phyloP scores from a whole-genome alignment of 2,329 filamentous ascomycete genomes.

The Fusarium denticulatum region DNA sequence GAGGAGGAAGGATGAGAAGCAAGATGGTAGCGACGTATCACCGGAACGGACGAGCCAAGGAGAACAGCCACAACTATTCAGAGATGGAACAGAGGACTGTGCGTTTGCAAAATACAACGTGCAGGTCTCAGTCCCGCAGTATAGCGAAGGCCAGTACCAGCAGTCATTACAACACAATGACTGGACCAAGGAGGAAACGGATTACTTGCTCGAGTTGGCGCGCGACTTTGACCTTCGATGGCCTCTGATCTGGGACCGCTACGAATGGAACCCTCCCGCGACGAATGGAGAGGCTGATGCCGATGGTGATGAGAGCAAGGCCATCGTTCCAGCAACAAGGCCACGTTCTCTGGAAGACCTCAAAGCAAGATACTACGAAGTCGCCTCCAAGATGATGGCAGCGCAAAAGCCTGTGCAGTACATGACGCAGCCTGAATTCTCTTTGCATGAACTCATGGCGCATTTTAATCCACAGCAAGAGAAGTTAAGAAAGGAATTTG shows the following conservation, averaged over 20 bases:
- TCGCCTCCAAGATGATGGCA: conserved; percentile 84
- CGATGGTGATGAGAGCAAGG: conserved; percentile 60
- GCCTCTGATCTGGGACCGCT: conserved; percentile 92
- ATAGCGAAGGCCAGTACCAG: conserved; percentile 88
- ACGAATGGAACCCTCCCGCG: conserved; percentile 72
- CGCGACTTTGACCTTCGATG: conserved; percentile 87
- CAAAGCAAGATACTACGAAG: conserved; percentile 89
- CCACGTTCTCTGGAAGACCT: conserved; percentile 85
- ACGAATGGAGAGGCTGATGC: conserved; percentile 57
- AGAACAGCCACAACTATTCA: conserved; percentile 32
- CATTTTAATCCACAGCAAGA: conserved; percentile 88
- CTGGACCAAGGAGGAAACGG: conserved; percentile 94
- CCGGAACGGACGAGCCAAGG: conserved; percentile 44
- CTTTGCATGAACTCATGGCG: conserved; percentile 83
- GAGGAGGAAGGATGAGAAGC: conserved; percentile 70
- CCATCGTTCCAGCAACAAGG: conserved; percentile 63
- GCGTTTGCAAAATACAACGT: conserved; percentile 90
- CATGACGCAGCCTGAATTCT: conserved; percentile 89
- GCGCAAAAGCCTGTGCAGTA: conserved; percentile 81
- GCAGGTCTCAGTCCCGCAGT: conserved; percentile 78
- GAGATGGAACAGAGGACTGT: conserved; percentile 63
- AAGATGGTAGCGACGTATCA: conserved; percentile 45
- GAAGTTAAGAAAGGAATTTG: conserved; percentile 83
- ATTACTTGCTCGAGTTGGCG: conserved; percentile 82
- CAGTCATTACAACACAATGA: conserved; percentile 76